Percentiles rank a stretch among this genome's conserved stretches.
Evolutionary conservation across 352 stramenopile species (phyloP).

Genomic region (Phytophthora sansomeana): DNA sequence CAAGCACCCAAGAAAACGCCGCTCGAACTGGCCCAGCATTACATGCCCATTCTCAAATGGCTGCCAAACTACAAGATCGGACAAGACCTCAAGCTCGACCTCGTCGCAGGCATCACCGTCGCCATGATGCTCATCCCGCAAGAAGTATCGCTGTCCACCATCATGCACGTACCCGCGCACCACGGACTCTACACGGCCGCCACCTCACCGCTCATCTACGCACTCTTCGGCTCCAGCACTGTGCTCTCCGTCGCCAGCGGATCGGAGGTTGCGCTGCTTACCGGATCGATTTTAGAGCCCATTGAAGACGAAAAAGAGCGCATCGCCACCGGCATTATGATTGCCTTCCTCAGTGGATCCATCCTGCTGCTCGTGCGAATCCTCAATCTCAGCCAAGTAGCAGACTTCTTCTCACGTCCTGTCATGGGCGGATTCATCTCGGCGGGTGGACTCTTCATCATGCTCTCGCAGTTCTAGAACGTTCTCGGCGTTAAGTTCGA

Average conservation of each 20-base stretch:
- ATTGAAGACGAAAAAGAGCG: slow-evolving; percentile 51
- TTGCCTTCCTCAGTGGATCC: slow-evolving; percentile 78
- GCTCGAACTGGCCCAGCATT: slow-evolving; percentile 22
- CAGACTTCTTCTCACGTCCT: slow-evolving; percentile 89
- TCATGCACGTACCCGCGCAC: slow-evolving; percentile 83
- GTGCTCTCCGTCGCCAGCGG: slow-evolving; percentile 84
- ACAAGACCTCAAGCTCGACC: slow-evolving; percentile 57
- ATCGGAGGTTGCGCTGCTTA: slow-evolving; percentile 59
- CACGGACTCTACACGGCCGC: slow-evolving; percentile 90
- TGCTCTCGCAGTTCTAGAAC: slow-evolving; percentile 88
- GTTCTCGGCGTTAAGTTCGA: slow-evolving; percentile 76
- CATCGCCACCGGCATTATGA: slow-evolving; percentile 51
- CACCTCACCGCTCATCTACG: slow-evolving; percentile 85
- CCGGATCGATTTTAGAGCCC: slow-evolving; percentile 55
- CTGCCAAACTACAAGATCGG: slow-evolving; percentile 54
- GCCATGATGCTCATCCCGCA: slow-evolving; percentile 92
- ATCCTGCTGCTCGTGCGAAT: slow-evolving; percentile 81
- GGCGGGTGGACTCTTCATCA: slow-evolving; percentile 90
- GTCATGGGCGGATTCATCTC: slow-evolving; percentile 93
- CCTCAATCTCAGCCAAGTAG: slow-evolving; percentile 86
- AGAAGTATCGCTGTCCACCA: slow-evolving; percentile 85
- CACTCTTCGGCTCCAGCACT: slow-evolving; percentile 77
- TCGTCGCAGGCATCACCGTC: slow-evolving; percentile 57
- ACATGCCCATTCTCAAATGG: slow-evolving; percentile 56
- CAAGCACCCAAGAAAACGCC: slow-evolving; percentile 22